Evolutionary conservation across 371 early-diverging fungal genomes (phyloP), one percentile per base, ranked within the genome.

Genomic region (Nematocida ironsii): DNA sequence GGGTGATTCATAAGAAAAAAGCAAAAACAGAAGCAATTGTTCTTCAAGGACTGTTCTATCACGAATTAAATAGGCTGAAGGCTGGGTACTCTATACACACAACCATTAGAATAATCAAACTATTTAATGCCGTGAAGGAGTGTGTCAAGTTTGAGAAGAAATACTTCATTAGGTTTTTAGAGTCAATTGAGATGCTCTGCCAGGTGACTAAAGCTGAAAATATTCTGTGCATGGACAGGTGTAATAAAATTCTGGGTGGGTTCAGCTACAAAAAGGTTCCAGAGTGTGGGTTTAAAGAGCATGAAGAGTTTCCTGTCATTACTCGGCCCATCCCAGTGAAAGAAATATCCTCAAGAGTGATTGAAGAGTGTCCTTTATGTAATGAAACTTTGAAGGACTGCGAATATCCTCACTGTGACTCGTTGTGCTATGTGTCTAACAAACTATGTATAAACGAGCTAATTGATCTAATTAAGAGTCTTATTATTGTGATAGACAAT

Each of bases 381-480:
- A 25, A 42, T 11, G 71, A 60, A 27, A 71, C 80, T 45, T 39
- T 78, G 25, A 6, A 55, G 9, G 80, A 78, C 42, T 78, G 80
- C 62, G 80, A 78, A 40, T 68, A 67, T 40, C 69, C 80, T 13
- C 80, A 78, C 33, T 78, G 80, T 52, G 80, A 78, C 56, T 27
- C 27, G 0, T 40, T 78, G 60, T 78, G 80, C 57, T 56, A 45
- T 60, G 25, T 3, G 7, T 57, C 80, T 5, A 27, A 45, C 13
- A 70, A 70, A 25, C 57, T 78, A 0, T 78, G 80, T 58, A 61
- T 78, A 7, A 78, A 76, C 64, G 87, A 88, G 82, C 68, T 85
- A 20, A 62, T 71, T 16, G 76, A 74, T 42, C 61, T 83, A 13
- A 73, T 85, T 16, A 70, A 80, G 27, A 72, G 67, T 11, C 27